Base-by-base conservation (phyloP, 345 rosid species). In the Durio zibethinus region DNA sequence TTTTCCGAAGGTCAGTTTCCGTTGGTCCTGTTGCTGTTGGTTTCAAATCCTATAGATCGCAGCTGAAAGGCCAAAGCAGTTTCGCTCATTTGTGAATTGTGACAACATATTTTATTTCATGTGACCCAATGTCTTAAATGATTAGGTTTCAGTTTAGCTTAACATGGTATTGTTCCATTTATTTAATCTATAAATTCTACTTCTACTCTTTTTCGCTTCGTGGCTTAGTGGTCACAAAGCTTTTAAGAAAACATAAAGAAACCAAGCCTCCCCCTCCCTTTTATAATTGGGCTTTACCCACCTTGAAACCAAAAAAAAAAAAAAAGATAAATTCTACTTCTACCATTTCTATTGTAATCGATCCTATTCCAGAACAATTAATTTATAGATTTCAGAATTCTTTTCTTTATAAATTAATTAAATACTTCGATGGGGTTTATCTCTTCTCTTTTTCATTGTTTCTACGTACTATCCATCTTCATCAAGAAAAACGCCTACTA, bases 1-100 rank as follows among this genome's bases (percentile, higher is more conserved):
- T 70, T 80, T 82, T 76, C 86, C 85, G 21, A 86, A 78, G 48
- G 56, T 63, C 65, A 77, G 76, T 83, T 83, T 47, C 66, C 72
- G 67, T 57, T 80, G 75, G 16, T 52, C 23, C 20, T 71, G 16
- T 62, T 35, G 7, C 75, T 36, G 67, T 72, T 60, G 16, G 47
- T 21, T 73, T 42, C 72, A 66, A 67, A 67, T 40, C 72, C 50
- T 11, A 66, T 25, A 50, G 18, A 16, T 38, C 20, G 7, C 18
- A 1, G 48, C 69, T 25, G 35, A 25, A 56, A 63, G 31, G 75
- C 66, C 76, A 50, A 79, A 77, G 75, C 60, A 23, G 16, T 47
- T 56, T 27, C 43, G 53, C 64, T 53, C 50, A 36, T 75, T 64
- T 56, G 50, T 8, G 21, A 36, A 71, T 64, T 64, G 50, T 5